Conservation (phyloP, 2,329 filamentous ascomycete species). For the Aspergillus felis region DNA sequence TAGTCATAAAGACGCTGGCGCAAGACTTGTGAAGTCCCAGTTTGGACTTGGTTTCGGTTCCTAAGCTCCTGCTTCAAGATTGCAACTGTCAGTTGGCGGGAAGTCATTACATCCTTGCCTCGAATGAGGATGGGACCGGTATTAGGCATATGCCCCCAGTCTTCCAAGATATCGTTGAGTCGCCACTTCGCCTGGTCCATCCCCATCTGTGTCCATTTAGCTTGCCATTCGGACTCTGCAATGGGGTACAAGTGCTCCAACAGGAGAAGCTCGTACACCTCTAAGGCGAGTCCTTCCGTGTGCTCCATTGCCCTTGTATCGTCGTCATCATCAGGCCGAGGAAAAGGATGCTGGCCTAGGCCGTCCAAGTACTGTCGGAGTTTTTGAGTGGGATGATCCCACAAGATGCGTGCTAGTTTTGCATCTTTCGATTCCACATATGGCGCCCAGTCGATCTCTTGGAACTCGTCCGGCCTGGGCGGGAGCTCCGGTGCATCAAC, state of each 20-base stretch:
- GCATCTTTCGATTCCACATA: constrained; percentile 20
- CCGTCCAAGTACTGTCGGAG: constrained; percentile 8
- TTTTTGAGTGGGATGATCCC: constrained; percentile 21
- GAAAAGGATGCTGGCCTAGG: background rate
- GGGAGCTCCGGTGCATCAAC: constrained; percentile 17
- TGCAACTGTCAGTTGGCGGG: constrained; percentile 14
- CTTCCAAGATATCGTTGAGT: constrained; percentile 14
- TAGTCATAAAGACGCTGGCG: constrained; percentile 18
- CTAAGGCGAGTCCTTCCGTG: constrained; percentile 21
- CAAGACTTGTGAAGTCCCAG: constrained; percentile 12
- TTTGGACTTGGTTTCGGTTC: constrained; percentile 8
- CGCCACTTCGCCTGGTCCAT: constrained; percentile 10
- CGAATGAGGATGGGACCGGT: constrained; percentile 3
- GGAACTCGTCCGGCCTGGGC: constrained; percentile 22
- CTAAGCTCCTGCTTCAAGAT: constrained; percentile 14
- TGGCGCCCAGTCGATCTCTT: constrained; percentile 24
- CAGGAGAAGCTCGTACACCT: constrained; percentile 32
- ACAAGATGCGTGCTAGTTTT: constrained; percentile 24
- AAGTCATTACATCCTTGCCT: constrained; percentile 11
- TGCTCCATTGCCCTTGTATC: constrained; percentile 1
- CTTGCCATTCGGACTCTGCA: constrained; percentile 8
- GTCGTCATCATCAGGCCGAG: background rate
- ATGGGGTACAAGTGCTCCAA: constrained; percentile 16
- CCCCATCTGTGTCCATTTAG: constrained; percentile 7
- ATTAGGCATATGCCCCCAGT: background rate